Evolutionary conservation across 345 rosid genomes (phyloP).

Genomic region (Bruguiera sexangula): DNA sequence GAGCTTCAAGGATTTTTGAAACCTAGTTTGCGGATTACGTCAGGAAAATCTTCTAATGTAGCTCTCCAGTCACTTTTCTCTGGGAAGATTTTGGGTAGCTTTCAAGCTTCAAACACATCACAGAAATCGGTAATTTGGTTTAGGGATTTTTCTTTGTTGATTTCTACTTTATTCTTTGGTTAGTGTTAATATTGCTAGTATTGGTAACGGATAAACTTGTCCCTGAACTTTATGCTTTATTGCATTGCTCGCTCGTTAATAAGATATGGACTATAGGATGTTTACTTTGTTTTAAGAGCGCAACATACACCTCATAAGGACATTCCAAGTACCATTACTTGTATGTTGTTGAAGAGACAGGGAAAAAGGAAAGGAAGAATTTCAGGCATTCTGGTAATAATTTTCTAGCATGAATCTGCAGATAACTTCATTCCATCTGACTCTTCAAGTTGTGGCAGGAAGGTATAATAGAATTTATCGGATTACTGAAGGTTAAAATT

Average conservation of each 20-base stretch:
- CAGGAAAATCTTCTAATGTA: constrained; percentile 42
- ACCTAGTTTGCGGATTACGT: constrained; percentile 80
- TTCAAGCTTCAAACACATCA: constrained; percentile 51
- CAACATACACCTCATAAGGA: not conserved
- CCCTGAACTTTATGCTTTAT: not conserved
- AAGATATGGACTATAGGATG: too few species aligned
- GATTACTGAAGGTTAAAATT: constrained; percentile 70
- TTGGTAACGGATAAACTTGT: constrained; percentile 5
- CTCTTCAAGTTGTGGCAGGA: constrained; percentile 46
- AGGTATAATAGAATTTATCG: constrained; percentile 86
- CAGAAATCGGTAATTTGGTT: constrained; percentile 40
- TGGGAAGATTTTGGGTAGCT: constrained; percentile 57
- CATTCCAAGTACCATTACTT: constrained; percentile 7
- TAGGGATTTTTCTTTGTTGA: constrained; percentile 1
- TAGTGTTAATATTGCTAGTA: not conserved
- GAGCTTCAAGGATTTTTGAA: constrained; percentile 90
- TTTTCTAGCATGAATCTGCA: constrained; percentile 1
- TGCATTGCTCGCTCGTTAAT: not conserved
- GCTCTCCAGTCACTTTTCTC: constrained; percentile 58
- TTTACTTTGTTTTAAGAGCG: too few species aligned
- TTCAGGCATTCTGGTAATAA: not conserved
- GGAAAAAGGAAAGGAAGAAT: too few species aligned
- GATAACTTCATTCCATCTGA: constrained; percentile 14
- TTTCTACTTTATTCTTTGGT: not conserved
- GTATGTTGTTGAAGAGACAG: not conserved